These are phyloP conservation scores for Thalia dealbata DNA, from an alignment of 176 grass and related monocot genomes.

Conservation along the genomic window DNA sequence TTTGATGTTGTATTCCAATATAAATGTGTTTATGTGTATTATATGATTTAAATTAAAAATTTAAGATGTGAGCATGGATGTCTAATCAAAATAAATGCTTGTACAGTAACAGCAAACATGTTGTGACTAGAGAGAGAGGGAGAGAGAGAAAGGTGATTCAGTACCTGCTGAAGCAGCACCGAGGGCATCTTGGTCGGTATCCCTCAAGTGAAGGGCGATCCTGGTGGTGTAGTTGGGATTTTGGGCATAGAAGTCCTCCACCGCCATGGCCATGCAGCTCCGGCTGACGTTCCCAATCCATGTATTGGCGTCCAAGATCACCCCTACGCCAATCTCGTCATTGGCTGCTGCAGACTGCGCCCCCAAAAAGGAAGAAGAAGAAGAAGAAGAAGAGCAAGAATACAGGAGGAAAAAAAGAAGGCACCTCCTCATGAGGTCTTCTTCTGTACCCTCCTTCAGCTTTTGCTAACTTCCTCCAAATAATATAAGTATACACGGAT, in stretches of 20 bases:
- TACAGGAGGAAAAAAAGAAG: too few relatives aligned
- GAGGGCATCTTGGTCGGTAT: conserved; percentile 31
- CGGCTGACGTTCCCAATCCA: conserved; percentile 28
- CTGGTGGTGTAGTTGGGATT: conserved; percentile 28
- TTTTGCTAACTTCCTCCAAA: too few relatives aligned
- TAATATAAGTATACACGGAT: too few relatives aligned
- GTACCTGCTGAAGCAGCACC: conserved; percentile 41
- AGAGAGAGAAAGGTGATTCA: neutral
- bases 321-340: conserved; percentile 33
- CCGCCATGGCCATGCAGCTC: conserved; percentile 40
- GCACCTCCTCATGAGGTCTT: too few relatives aligned
- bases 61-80: too few relatives aligned
- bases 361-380: neutral
- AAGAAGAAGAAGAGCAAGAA: conserved; percentile 2
- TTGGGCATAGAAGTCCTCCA: conserved; percentile 47
- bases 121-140: too few relatives aligned
- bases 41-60: too few relatives aligned
- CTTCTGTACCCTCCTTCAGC: too few relatives aligned
- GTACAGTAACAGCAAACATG: too few relatives aligned
- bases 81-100: too few relatives aligned
- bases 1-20: too few relatives aligned
- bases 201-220: conserved; percentile 30
- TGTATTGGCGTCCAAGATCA: conserved; percentile 35
- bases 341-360: neutral
- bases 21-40: too few relatives aligned